Base-by-base conservation (phyloP, 768 basidiomycete species). In the Gautieria morchelliformis region DNA sequence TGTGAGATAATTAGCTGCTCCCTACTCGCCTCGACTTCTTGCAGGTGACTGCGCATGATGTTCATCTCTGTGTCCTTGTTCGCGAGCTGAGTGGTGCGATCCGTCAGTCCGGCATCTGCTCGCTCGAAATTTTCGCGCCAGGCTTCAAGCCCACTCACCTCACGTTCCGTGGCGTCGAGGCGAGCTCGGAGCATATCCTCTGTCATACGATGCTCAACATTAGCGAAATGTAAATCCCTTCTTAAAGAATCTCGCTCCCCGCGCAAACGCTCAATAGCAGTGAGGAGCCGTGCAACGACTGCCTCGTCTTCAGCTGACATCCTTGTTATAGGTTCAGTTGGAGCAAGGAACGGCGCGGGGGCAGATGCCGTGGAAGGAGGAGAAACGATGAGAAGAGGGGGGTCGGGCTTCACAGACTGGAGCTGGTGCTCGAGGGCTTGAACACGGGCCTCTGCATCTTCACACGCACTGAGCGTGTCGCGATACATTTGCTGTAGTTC, bases 211-310 rank as follows among this genome's bases (percentile, higher is more conserved):
- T 81, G 79, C 69, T 91, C 88, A 3, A 75, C 72, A 61, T 85
- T 77, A 54, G 85, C 70, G 68, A 89, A 91, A 50, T 85, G 76
- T 14, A 90, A 68, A 54, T 84, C 77, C 6, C 82, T 76, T 52
- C 76, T 76, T 27, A 88, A 74, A 47, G 68, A 71, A 60, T 89
- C 83, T 5, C 87, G 76, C 62, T 90, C 86, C 4, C 68, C 67
- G 5, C 88, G 82, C 47, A 89, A 71, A 35, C 87, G 79, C n/a
- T 82, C 78, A 44, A 87, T 72, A 1, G 87, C 82, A 27, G 68
- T 68, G 51, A 89, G 72, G 22, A 89, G 72, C 40, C 77, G 78
- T 59, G 79, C 80, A 35, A 85, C 73, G 45, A 11, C 70, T 66
- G 35, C 69, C 63, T 45, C 70, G 64, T 42, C 74, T 70, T 47